Conservation (phyloP, 441 rosid genomes). For the Monsonia emarginata region DNA sequence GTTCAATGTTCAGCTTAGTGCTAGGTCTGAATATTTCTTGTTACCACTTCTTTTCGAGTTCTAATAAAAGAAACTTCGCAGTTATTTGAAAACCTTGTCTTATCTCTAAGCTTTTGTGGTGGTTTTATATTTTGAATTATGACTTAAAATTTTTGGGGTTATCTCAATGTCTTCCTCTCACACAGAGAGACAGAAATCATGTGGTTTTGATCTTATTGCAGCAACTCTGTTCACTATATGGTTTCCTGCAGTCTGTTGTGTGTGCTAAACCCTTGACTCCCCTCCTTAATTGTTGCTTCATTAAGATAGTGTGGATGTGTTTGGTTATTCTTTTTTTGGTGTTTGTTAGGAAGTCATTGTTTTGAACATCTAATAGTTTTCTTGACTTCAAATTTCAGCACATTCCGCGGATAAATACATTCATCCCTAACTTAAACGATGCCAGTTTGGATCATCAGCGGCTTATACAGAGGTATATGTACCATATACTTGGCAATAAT, state of each 20-base stretch:
- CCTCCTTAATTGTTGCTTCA: slow-evolving; percentile 4
- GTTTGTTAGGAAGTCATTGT: slow-evolving; percentile 2
- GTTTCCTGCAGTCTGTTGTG: not conserved
- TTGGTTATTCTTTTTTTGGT: not conserved
- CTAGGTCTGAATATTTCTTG: not conserved
- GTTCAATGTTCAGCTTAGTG: not conserved
- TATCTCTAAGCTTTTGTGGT: not conserved
- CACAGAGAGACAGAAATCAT: not conserved
- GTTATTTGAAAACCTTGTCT: not conserved
- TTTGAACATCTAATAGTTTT: slow-evolving; percentile 11
- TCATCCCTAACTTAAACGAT: slow-evolving; percentile 58
- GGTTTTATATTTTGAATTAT: not conserved
- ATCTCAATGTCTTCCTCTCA: not conserved
- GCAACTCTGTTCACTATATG: not conserved
- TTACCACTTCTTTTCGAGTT: not conserved
- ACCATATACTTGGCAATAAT: slow-evolving; percentile 12
- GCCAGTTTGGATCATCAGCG: slow-evolving; percentile 85
- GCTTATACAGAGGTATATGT: slow-evolving; percentile 67
- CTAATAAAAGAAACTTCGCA: not conserved
- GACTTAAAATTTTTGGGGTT: not conserved
- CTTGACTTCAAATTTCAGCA: slow-evolving; percentile 39
- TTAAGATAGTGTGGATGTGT: not conserved
- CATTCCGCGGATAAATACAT: slow-evolving; percentile 69
- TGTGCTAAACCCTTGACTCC: not conserved
- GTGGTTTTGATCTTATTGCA: not conserved